Base-by-base conservation (phyloP, 2,329 filamentous ascomycete species). In the Fusarium palustre region DNA sequence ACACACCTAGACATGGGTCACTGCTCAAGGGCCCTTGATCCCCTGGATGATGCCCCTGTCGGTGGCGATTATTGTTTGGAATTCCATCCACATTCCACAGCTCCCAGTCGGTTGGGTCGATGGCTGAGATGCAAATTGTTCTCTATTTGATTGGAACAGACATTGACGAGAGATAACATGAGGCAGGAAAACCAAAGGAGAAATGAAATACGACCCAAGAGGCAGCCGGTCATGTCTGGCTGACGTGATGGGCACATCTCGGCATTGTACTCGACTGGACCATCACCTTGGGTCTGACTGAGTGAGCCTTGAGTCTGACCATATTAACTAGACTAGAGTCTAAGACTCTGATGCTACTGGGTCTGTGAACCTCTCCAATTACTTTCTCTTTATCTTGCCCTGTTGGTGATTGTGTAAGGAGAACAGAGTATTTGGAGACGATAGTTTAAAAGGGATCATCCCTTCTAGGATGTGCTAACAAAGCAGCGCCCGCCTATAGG, bases 1-100 rank as follows among this genome's bases (percentile, higher is more conserved):
- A 46, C n/a, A 55, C 54, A 62, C 24, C 24, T 22, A 24, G 42
- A 39, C 59, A 64, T 57, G 60, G 39, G 31, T 55, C 22, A 41
- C n/a, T 20, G 48, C 11, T 52, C 53, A 45, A 31, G 61, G 48
- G 48, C 60, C 50, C 42, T 30, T 45, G 39, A 22, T 41, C 22
- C 46, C 28, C 45, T 38, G 43, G 25, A 36, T 45, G 20, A 22
- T 64, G 61, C 66, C 66, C 66, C 66, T 69, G 66, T 63, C 52
- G 20, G 61, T 69, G 56, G 66, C 61, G 41, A 66, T 36, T 22
- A 42, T 48, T 43, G 41, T 25, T 67, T 53, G 55, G 52, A 67
- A 55, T 69, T 67, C 66, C 48, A 69, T 69, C 54, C 66, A 67
- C 66, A 63, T 66, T 69, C 66, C 66, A 69, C 20, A 43, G 33